Evolutionary conservation across 352 stramenopile genomes (phyloP).

Genomic region (Elongisporangium undulatum): DNA sequence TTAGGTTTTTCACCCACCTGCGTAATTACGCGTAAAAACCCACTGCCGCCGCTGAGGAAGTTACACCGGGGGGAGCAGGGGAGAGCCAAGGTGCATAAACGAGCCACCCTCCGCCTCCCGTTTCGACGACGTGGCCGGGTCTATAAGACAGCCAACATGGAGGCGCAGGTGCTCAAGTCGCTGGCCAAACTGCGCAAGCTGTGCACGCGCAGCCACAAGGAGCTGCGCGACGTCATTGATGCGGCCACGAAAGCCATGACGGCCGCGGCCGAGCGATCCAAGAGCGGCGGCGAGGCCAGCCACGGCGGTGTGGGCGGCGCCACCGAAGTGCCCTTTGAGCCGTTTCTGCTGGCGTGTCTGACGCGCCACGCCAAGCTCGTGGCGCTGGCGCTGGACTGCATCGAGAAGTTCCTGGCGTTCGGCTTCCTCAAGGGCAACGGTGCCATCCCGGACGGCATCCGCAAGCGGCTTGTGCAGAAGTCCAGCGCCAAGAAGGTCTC

Average conservation of each 20-base stretch:
- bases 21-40: neutral
- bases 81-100: neutral
- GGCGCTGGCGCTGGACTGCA: conserved; percentile 77
- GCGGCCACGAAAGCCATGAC: conserved; percentile 40
- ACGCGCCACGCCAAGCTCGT: conserved; percentile 77
- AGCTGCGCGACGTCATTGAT: conserved; percentile 70
- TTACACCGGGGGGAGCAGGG: neutral
- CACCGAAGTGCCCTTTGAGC: conserved; percentile 63
- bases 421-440: conserved; percentile 72
- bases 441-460: conserved; percentile 53
- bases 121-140: neutral
- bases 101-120: neutral
- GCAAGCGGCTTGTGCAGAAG: conserved; percentile 64
- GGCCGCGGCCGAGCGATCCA: conserved; percentile 15
- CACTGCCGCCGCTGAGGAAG: neutral
- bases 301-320: conserved; percentile 20
- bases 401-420: conserved; percentile 90
- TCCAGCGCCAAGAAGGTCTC: conserved; percentile 16
- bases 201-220: conserved; percentile 63
- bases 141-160: conserved; percentile 25
- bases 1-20: neutral
- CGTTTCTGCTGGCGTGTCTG: conserved; percentile 67
- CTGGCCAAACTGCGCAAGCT: conserved; percentile 77
- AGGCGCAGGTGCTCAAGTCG: conserved; percentile 64
- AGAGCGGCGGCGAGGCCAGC: conserved; percentile 1